Evolutionary conservation across 768 basidiomycete species (phyloP).

Genomic region (Lactarius sanguifluus): DNA sequence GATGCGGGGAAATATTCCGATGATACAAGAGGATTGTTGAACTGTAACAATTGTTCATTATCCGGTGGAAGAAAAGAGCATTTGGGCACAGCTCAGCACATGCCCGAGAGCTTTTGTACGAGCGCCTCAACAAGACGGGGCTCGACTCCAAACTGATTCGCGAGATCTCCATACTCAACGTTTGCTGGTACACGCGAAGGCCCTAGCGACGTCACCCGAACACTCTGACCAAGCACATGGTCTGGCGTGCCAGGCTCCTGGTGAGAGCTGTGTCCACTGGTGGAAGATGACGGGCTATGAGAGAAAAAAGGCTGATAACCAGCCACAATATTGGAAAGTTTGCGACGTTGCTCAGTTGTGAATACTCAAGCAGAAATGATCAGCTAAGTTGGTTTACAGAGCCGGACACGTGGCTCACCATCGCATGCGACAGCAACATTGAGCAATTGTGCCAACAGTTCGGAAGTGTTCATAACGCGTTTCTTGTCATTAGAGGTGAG

Average conservation of each 20-base stretch:
- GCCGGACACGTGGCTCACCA: slow-evolving; percentile 7
- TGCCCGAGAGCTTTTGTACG: slow-evolving; percentile 29
- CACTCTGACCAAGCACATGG: slow-evolving; percentile 46
- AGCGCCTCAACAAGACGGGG: slow-evolving; percentile 28
- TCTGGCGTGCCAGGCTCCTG: slow-evolving; percentile 27
- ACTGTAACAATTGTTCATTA: slow-evolving; percentile 17
- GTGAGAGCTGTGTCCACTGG: slow-evolving; percentile 26
- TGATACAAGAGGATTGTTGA: slow-evolving; percentile 21
- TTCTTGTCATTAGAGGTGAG: slow-evolving; percentile 26
- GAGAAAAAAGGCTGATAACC: slow-evolving; percentile 23
- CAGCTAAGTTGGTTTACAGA: not conserved
- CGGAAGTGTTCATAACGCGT: slow-evolving; percentile 18
- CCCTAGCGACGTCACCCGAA: slow-evolving; percentile 66
- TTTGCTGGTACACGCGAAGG: slow-evolving; percentile 36
- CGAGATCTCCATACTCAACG: slow-evolving; percentile 24
- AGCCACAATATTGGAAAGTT: slow-evolving; percentile 17
- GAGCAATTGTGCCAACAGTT: slow-evolving; percentile 26
- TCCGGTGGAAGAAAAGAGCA: slow-evolving; percentile 4
- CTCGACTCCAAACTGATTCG: slow-evolving; percentile 29
- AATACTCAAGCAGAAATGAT: slow-evolving; percentile 18
- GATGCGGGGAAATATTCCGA: slow-evolving; percentile 24
- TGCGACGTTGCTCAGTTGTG: slow-evolving; percentile 26
- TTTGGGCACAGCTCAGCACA: slow-evolving; percentile 20
- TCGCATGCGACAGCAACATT: slow-evolving; percentile 24
- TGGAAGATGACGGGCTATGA: slow-evolving; percentile 27